A percentile compares a stretch with the other conserved stretches of the same genome.
Conservation (phyloP, 23 red algal genomes). For the Agarophyton chilense region DNA sequence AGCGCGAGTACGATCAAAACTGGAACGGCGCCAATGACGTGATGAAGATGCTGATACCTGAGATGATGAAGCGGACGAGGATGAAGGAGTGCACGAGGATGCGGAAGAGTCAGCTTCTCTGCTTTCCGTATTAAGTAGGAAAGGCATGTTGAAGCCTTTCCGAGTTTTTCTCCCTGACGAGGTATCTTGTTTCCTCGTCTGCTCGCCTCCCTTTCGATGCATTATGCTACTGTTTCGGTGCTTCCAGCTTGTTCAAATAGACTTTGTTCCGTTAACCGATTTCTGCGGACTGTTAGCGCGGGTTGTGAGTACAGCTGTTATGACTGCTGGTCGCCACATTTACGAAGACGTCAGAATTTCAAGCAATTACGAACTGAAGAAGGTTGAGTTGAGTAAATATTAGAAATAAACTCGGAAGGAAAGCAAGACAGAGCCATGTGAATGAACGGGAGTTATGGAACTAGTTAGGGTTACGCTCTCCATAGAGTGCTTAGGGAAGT, state of each 20-base stretch:
- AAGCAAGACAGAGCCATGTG: not conserved
- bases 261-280: not conserved
- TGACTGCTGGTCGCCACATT: not conserved
- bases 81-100: not conserved
- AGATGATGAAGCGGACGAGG: not conserved
- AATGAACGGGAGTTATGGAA: too few relatives aligned
- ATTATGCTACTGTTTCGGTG: not conserved
- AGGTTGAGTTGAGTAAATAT: not conserved
- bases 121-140: not conserved
- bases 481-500: too few relatives aligned
- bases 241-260: too few relatives aligned
- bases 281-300: not conserved
- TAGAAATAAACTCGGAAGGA: not conserved
- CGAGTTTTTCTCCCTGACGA: not conserved
- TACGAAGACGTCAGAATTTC: not conserved
- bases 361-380: not conserved
- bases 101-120: not conserved
- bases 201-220: not conserved
- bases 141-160: not conserved
- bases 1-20: not conserved
- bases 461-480: too few relatives aligned
- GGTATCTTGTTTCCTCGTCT: not conserved
- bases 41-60: not conserved
- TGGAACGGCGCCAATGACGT: not conserved
- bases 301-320: not conserved